Conservation (phyloP, 495 filamentous ascomycete species). For the Lophiostoma macrostomum region DNA sequence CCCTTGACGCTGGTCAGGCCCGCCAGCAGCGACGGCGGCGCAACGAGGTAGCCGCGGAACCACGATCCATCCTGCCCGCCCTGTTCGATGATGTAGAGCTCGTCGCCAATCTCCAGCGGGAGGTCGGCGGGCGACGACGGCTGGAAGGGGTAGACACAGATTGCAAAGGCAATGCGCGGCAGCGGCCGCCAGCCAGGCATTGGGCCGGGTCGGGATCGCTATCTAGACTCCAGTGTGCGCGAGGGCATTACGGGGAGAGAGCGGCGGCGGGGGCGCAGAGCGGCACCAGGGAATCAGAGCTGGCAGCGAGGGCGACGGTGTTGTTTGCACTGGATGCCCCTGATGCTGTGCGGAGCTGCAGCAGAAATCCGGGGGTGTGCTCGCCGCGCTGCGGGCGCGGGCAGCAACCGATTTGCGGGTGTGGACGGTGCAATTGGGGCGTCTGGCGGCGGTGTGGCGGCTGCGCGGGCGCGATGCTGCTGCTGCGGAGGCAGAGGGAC, state of each 20-base stretch:
- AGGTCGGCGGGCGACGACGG: slow-evolving; percentile 84
- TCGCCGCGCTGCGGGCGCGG: too few species aligned
- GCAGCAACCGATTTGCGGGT: too few species aligned
- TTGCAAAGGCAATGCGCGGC: slow-evolving; percentile 94
- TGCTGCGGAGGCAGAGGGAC: too few species aligned
- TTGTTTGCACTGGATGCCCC: too few species aligned
- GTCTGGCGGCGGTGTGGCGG: too few species aligned
- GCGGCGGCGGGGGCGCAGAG: slow-evolving; percentile 3
- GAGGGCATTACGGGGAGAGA: slow-evolving; percentile 32
- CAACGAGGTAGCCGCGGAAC: slow-evolving; percentile 92
- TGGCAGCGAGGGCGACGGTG: not conserved
- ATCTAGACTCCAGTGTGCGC: slow-evolving; percentile 4
- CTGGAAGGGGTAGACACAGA: slow-evolving; percentile 89
- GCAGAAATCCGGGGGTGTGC: too few species aligned
- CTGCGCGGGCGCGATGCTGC: too few species aligned
- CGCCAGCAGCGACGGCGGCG: slow-evolving; percentile 87
- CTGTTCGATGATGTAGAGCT: slow-evolving; percentile 97
- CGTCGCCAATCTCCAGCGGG: slow-evolving; percentile 95
- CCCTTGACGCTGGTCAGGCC: slow-evolving; percentile 89
- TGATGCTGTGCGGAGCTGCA: too few species aligned
- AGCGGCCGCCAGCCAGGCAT: slow-evolving; percentile 74
- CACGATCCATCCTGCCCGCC: slow-evolving; percentile 80
- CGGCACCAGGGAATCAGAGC: slow-evolving; percentile 3
- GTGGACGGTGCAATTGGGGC: too few species aligned
- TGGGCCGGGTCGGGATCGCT: slow-evolving; percentile 15